Evolutionary conservation across 2,329 filamentous ascomycete species (phyloP), one percentile per base, ranked within the genome.

Genomic region (Cladorrhinum sp.): DNA sequence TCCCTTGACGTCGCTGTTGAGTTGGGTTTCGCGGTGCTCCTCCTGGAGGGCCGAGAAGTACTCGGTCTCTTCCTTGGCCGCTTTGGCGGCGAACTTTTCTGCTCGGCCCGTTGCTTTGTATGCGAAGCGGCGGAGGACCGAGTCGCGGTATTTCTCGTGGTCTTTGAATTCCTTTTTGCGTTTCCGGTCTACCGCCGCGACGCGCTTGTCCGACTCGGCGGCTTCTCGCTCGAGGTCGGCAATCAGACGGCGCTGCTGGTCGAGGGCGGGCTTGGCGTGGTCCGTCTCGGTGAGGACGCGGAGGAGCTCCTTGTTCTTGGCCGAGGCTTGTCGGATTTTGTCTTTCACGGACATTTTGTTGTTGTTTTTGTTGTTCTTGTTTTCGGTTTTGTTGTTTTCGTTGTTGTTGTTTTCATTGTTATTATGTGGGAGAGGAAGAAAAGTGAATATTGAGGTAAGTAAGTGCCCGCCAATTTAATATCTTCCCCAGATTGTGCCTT

Each of bases 31-130:
- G 23, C 78, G 74, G 23, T 80, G 75, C 60, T 80, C 75, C 28
- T 77, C 71, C 61, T 83, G 78, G 52, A 83, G 74, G 0, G 78
- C 82, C 51, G 82, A 77, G 24, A 82, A 75, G 69, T 84, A 86
- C 63, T 85, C 82, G 49, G 73, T 71, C 69, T 85, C 82, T 69
- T 85, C 82, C 63, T 80, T 82, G 54, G 77, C 76, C 14, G 81
- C 79, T 55, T 75, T 76, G n/a, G 76, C 75, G 16, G 74, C 72
- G 64, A 82, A 82, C 55, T 78, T 77, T n/a, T 77, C 79, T 48
- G 75, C 75, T 63, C 78, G 78, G 26, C 82, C 79, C 3, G 77
- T 74, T 9, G 82, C 73, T 61, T 78, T 81, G 74, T 82, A 81
- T 42, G 79, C 73, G 66, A 82, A 81, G 42, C 82, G 79, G 58